Evolutionary conservation across 2,329 filamentous ascomycete species (phyloP).

Genomic region (Exophiala lecanii-corni): DNA sequence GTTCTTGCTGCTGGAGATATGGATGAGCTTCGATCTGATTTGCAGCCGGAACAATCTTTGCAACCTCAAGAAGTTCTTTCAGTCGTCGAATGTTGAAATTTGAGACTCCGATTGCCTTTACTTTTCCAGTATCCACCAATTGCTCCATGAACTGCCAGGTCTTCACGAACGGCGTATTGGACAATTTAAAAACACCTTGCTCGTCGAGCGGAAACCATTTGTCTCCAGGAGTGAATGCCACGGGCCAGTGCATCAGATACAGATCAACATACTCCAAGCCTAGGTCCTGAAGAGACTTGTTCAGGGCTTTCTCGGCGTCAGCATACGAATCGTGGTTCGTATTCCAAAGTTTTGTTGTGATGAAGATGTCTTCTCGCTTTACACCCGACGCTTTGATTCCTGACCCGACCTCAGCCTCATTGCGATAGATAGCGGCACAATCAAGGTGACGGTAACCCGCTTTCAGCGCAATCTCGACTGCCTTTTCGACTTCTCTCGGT

Average conservation of each 20-base stretch:
- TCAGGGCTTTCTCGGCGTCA: constrained; percentile 46
- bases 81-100: constrained; percentile 35
- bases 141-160: constrained; percentile 40
- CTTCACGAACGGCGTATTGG: constrained; percentile 37
- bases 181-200: constrained; percentile 31
- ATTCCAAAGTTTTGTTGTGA: constrained; percentile 62
- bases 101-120: constrained; percentile 39
- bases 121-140: constrained; percentile 40
- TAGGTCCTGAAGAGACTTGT: constrained; percentile 48
- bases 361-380: constrained; percentile 30
- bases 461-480: constrained; percentile 43
- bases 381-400: constrained; percentile 33
- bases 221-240: constrained; percentile 45
- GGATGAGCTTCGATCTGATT: constrained; percentile 69
- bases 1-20: constrained; percentile 58
- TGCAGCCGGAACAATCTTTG: constrained; percentile 45
- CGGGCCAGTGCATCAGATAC: constrained; percentile 49
- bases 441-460: constrained; percentile 40
- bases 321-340: constrained; percentile 45
- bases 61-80: constrained; percentile 11
- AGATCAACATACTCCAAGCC: constrained; percentile 51
- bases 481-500: constrained; percentile 42
- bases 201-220: constrained; percentile 43
- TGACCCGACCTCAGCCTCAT: constrained; percentile 49
- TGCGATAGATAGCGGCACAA: constrained; percentile 40